Percentiles rank a stretch among this genome's conserved stretches.
phyloP scores from a whole-genome alignment of 441 rosid species.

The Macaranga tanarius region DNA sequence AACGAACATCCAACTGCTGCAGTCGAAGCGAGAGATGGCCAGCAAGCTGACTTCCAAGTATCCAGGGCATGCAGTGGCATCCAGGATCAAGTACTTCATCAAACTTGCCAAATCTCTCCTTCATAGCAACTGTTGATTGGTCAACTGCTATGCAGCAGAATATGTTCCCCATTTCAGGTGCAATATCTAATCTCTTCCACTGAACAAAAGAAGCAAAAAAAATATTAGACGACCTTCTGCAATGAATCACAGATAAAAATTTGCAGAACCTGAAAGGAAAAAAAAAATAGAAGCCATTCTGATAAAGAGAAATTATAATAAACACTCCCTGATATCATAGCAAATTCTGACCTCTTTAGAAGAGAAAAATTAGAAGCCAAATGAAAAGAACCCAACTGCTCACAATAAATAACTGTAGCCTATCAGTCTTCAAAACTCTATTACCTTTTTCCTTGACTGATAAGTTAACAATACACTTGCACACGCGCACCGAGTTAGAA shows the following conservation, averaged over 20 bases:
- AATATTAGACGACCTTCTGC: neutral
- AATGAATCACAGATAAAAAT: too few species aligned
- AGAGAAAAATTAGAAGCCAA: too few species aligned
- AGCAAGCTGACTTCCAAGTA: constrained; percentile 26
- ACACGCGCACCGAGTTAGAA: neutral
- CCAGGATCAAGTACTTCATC: constrained; percentile 35
- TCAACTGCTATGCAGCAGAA: constrained; percentile 36
- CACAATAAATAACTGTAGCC: too few species aligned
- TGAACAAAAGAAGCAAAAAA: neutral
- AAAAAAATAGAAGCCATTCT: too few species aligned
- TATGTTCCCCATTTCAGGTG: constrained; percentile 31
- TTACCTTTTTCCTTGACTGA: too few species aligned
- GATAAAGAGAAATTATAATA: too few species aligned
- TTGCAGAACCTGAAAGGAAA: too few species aligned
- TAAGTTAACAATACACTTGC: neutral
- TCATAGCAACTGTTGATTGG: constrained; percentile 32
- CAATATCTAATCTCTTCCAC: neutral
- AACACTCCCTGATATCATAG: too few species aligned
- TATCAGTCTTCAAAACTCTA: too few species aligned
- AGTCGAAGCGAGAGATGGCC: constrained; percentile 33
- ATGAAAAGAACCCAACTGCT: too few species aligned
- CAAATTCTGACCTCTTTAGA: too few species aligned
- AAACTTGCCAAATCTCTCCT: constrained; percentile 36
- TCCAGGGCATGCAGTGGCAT: constrained; percentile 41
- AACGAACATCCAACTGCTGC: constrained; percentile 46